These are phyloP conservation scores for Trypanosoma grayi DNA, from an alignment of 208 protist genomes.

Conservation along the genomic window DNA sequence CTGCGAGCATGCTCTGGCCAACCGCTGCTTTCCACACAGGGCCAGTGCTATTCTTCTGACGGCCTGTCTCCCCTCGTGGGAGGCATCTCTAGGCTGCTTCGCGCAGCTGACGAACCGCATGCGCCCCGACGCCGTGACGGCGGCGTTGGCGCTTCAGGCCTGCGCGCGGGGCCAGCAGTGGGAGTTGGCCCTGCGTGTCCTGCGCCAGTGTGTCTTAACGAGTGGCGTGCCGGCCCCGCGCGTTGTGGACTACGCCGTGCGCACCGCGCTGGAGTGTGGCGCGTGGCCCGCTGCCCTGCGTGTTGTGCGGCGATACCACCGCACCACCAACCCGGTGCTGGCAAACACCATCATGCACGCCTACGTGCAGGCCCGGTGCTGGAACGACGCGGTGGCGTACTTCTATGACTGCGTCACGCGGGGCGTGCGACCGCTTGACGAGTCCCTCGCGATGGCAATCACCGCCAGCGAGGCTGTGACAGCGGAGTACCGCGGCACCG, in stretches of 20 bases:
- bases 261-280: slow-evolving; percentile 44
- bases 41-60: slow-evolving; percentile 24
- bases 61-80: slow-evolving; percentile 46
- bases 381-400: slow-evolving; percentile 67
- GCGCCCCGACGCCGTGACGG: slow-evolving; percentile 52
- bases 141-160: slow-evolving; percentile 55
- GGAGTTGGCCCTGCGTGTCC: slow-evolving; percentile 57
- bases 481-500: slow-evolving; percentile 56
- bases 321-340: slow-evolving; percentile 47
- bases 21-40: slow-evolving; percentile 50
- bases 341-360: slow-evolving; percentile 56
- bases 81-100: slow-evolving; percentile 62
- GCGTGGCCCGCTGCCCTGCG: slow-evolving; percentile 50
- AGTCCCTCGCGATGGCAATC: slow-evolving; percentile 61
- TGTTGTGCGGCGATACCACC: slow-evolving; percentile 39
- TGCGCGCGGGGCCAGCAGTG: slow-evolving; percentile 61
- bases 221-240: slow-evolving; percentile 37
- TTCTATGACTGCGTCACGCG: slow-evolving; percentile 64
- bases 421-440: slow-evolving; percentile 56
- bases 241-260: slow-evolving; percentile 46
- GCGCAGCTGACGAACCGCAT: slow-evolving; percentile 40
- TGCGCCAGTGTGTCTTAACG: slow-evolving; percentile 63
- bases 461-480: slow-evolving; percentile 58
- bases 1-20: slow-evolving; percentile 43
- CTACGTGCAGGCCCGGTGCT: slow-evolving; percentile 47